Base-by-base conservation (phyloP, 129 eudicot species). In the Kitagawia praeruptora region DNA sequence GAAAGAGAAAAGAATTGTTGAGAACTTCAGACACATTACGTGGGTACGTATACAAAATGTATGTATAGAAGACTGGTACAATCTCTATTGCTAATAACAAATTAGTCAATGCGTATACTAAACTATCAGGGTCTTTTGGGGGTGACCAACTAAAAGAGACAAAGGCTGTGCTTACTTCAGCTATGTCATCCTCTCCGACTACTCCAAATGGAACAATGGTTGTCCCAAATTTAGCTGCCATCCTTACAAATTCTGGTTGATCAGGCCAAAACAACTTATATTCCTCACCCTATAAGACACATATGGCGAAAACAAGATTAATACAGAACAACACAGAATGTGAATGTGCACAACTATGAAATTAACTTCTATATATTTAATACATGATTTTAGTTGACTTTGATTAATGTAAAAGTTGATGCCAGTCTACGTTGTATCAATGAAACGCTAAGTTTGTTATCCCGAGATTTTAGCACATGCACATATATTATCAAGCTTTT, bases 191-290 rank as follows among this genome's bases (percentile, higher is more conserved):
- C 76, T 89, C 92, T 56, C 92, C 92, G 39, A 89, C 83, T 42
- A 78, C 92, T 77, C 92, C 92, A 82, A 89, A 89, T 54, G 92
- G 92, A 37, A 89, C 88, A 75, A 89, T 89, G 23, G 89, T 89
- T 19, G 92, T 87, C 23, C 83, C 89, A 82, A 89, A 89, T 69
- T 74, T 82, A 23, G 89, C 89, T 54, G 89, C 89, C 92, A 89
- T 89, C 76, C 92, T 84, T 15, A 89, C 89, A 78, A 89, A 89
- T 72, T 89, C 92, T 27, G 86, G 89, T 79, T 83, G 86, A 31
- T 89, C 89, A 42, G 89, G 89, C 92, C 92, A 89, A 82, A 86
- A 82, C 74, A 89, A 76, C 84, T 86, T 82, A 78, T 89, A 89
- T 39, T 77, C 85, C 76, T 89, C 92, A 69, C 92, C 92, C 92